Percentiles rank a stretch among this genome's conserved stretches.
These are phyloP conservation scores for Phoma sp. DNA, from an alignment of 2,329 filamentous ascomycete species.

Conservation along the genomic window DNA sequence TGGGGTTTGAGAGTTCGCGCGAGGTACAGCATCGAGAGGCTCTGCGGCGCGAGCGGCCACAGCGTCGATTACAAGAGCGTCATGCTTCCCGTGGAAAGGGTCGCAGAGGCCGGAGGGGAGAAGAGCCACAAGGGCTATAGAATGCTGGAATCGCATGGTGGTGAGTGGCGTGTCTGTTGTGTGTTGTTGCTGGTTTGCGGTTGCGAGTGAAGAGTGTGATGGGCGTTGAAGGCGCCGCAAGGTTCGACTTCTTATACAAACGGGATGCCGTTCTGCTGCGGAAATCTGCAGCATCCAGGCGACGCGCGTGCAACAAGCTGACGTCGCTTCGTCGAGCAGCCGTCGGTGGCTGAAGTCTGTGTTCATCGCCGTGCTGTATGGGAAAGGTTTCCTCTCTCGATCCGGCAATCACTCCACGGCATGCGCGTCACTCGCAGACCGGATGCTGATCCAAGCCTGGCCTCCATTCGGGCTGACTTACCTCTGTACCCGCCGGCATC, in stretches of 20 bases:
- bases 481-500: neutral
- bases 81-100: neutral
- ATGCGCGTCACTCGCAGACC: neutral
- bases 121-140: neutral
- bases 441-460: neutral
- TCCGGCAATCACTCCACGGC: neutral
- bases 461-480: neutral
- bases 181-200: neutral
- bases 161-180: neutral
- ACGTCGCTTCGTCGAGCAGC: neutral
- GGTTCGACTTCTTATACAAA: slow-evolving; percentile 8
- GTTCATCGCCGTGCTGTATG: neutral
- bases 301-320: neutral
- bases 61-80: neutral
- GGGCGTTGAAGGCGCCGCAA: slow-evolving; percentile 6
- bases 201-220: neutral
- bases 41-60: neutral
- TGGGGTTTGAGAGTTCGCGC: neutral
- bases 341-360: slow-evolving; percentile 1
- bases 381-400: neutral
- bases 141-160: slow-evolving; percentile 4
- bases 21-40: neutral
- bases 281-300: neutral
- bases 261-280: neutral
- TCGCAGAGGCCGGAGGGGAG: neutral